Percentiles rank a stretch among this genome's conserved stretches.
Conservation (phyloP, 2,329 filamentous ascomycete species). For the Nothophoma quercina region DNA sequence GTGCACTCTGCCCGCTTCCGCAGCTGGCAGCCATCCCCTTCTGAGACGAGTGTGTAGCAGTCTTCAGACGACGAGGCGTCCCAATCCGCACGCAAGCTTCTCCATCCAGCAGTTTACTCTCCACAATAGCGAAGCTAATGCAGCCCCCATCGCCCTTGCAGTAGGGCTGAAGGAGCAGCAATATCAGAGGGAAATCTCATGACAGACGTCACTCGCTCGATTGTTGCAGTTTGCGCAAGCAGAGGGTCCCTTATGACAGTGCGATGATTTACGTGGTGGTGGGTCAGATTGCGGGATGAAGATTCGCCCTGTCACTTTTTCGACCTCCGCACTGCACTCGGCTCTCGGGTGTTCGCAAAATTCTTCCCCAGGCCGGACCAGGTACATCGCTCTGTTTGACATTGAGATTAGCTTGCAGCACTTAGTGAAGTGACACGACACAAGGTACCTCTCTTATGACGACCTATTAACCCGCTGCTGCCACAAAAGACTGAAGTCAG, state of each 20-base stretch:
- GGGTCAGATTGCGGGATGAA: slow-evolving; percentile 6
- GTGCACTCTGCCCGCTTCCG: slow-evolving; percentile 40
- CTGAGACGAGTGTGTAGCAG: slow-evolving; percentile 40
- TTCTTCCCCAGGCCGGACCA: slow-evolving; percentile 21
- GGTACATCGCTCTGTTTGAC: slow-evolving; percentile 38
- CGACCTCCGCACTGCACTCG: slow-evolving; percentile 17
- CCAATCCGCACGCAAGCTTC: slow-evolving; percentile 33
- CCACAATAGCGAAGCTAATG: slow-evolving; percentile 28
- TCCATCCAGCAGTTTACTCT: slow-evolving; percentile 29
- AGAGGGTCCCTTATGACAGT: neutral
- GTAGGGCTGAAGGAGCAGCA: slow-evolving; percentile 40
- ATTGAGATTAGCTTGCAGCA: slow-evolving; percentile 40
- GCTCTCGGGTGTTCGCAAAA: slow-evolving; percentile 20
- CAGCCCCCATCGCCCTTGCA: slow-evolving; percentile 43
- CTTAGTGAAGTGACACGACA: slow-evolving; percentile 43
- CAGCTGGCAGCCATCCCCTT: slow-evolving; percentile 37
- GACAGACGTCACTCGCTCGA: slow-evolving; percentile 4
- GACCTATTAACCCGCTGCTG: slow-evolving; percentile 25
- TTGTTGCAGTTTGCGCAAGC: slow-evolving; percentile 1
- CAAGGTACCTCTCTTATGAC: slow-evolving; percentile 34
- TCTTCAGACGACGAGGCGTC: slow-evolving; percentile 35
- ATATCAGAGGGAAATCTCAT: neutral
- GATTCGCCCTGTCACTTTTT: slow-evolving; percentile 42
- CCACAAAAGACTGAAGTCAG: slow-evolving; percentile 30
- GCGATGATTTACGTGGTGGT: slow-evolving; percentile 9